Conservation (phyloP, 768 basidiomycete species). For the Mycena galopus region DNA sequence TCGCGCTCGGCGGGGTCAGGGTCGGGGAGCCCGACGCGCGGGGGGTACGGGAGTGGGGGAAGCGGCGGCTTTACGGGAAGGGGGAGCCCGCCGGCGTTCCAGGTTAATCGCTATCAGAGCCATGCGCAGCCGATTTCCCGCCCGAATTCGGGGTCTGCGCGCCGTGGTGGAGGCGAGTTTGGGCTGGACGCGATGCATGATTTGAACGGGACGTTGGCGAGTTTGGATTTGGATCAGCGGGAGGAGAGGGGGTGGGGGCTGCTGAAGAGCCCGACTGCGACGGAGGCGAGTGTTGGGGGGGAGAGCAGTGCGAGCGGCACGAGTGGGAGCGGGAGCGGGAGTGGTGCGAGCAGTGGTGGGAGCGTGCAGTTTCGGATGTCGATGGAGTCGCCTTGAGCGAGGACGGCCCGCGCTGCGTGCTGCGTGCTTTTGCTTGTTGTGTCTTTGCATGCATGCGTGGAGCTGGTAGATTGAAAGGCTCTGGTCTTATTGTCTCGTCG, state of each 20-base stretch:
- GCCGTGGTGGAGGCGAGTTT: constrained; percentile 35
- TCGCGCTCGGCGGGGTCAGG: background rate
- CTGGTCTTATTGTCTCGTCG: constrained; percentile 31
- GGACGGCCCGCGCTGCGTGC: background rate
- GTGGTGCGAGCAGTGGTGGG: constrained; percentile 34
- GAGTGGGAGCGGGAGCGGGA: constrained; percentile 22
- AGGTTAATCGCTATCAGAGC: constrained; percentile 55
- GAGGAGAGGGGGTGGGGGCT: constrained; percentile 9
- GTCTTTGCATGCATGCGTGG: constrained; percentile 7
- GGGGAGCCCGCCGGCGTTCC: constrained; percentile 56
- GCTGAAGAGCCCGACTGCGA: constrained; percentile 27
- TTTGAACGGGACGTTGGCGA: constrained; percentile 82
- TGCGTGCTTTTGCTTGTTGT: constrained; percentile 14
- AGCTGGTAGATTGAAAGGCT: constrained; percentile 26
- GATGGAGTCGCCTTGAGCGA: constrained; percentile 26
- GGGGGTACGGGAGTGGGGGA: constrained; percentile 50
- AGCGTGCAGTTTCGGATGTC: constrained; percentile 39
- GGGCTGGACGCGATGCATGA: constrained; percentile 73
- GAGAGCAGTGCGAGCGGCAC: constrained; percentile 18
- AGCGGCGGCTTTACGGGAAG: constrained; percentile 62
- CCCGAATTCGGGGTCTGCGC: constrained; percentile 60
- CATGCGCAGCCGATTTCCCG: constrained; percentile 60
- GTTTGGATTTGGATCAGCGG: constrained; percentile 63
- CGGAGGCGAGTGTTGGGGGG: constrained; percentile 19
- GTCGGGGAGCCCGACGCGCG: constrained; percentile 55